Percentiles rank a stretch among this genome's conserved stretches.
These are phyloP conservation scores for Lactifluus pinguis DNA, from an alignment of 768 basidiomycete genomes.

Conservation along the genomic window DNA sequence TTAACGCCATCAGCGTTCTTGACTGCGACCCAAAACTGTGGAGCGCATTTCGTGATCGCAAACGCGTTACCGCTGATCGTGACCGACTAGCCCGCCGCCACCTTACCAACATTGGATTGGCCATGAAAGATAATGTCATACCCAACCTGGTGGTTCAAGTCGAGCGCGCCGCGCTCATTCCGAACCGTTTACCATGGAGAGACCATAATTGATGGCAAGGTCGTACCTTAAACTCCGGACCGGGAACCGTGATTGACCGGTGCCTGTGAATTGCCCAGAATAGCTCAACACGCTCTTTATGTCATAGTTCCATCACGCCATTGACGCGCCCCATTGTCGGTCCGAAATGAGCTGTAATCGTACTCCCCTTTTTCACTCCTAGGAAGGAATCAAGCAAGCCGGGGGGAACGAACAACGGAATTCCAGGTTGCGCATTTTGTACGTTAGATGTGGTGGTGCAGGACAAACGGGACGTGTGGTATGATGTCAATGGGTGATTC, in stretches of 20 bases:
- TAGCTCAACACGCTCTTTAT: neutral
- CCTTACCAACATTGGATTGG: no score
- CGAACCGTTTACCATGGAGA: no score
- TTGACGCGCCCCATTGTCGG: conserved; percentile 27
- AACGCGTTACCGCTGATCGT: no score
- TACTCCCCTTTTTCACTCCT: neutral
- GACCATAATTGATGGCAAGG: no score
- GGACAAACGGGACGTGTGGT: neutral
- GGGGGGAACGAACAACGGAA: neutral
- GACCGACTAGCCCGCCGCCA: no score
- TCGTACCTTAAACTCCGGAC: no score
- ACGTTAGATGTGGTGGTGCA: neutral
- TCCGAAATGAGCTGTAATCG: neutral
- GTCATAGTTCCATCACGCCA: conserved; percentile 21
- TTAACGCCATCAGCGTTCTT: no score
- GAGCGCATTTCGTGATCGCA: no score
- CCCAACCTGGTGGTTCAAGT: no score
- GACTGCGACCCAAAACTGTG: no score
- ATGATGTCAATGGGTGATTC: neutral
- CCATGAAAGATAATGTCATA: neutral
- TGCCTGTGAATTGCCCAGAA: no score
- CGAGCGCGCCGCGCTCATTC: neutral
- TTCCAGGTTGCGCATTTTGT: neutral
- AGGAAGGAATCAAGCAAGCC: neutral
- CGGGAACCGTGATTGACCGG: no score